Evolutionary conservation across 495 filamentous ascomycete genomes (phyloP).

Genomic region (Neurospora intermedia): DNA sequence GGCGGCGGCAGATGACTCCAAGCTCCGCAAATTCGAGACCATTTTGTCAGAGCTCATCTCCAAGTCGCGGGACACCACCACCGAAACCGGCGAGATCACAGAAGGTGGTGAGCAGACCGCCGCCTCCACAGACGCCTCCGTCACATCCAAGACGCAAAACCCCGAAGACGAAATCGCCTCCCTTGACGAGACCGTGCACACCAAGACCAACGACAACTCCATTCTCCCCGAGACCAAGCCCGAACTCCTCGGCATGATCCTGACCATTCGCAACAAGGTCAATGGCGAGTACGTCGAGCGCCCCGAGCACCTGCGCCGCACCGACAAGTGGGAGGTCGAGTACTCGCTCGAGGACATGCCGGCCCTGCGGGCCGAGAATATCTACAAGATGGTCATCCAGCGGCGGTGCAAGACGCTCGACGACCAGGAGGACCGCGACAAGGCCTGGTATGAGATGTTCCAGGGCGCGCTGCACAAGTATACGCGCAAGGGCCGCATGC

Average conservation of each 20-base stretch:
- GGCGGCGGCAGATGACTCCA: conserved; percentile 13
- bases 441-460: conserved; percentile 30
- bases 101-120: neutral
- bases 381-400: conserved; percentile 40
- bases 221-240: conserved; percentile 1
- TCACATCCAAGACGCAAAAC: neutral
- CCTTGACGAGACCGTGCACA: conserved; percentile 5
- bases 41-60: conserved; percentile 29
- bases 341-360: conserved; percentile 56
- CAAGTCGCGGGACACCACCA: conserved; percentile 6
- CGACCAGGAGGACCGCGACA: conserved; percentile 24
- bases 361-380: conserved; percentile 21
- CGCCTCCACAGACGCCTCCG: neutral
- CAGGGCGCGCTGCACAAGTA: conserved; percentile 16
- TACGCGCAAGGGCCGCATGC: conserved; percentile 18
- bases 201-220: neutral
- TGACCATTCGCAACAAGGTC: conserved; percentile 62
- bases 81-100: neutral
- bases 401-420: conserved; percentile 38
- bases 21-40: conserved; percentile 28
- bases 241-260: conserved; percentile 51
- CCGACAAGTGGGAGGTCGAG: conserved; percentile 62
- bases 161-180: conserved; percentile 1
- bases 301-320: conserved; percentile 37
- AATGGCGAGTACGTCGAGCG: conserved; percentile 55